Evolutionary conservation across 352 stramenopile genomes (phyloP), one percentile per base, ranked within the genome.

Genomic region (Globisporangium paroecandrum): DNA sequence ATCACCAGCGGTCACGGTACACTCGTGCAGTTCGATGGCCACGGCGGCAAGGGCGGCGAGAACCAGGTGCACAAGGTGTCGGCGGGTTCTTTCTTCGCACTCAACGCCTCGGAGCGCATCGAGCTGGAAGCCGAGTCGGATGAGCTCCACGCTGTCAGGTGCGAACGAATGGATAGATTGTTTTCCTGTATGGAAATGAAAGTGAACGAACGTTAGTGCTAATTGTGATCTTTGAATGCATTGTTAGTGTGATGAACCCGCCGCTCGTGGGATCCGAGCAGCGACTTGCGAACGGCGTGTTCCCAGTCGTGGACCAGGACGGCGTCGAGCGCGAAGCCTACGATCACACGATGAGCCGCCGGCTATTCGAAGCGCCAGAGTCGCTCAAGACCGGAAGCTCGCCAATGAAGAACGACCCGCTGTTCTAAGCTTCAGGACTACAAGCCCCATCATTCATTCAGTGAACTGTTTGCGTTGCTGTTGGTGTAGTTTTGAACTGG

Each of bases 321-420:
- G 83, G 83, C 62, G 69, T 89, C 64, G 75, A 81, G 65, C 79
- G 77, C 32, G 76, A 91, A 60, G 77, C 69, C 49, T 91, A 84
- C 64, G 81, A 82, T 58, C 70, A 89, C 62, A 65, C 58, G 29
- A 58, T 70, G 29, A 78, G 87, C 47, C 69, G 75, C n/a, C 77
- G 83, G 13, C 73, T 94, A n/a, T 92, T 90, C 58, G 81, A 89
- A 27, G 78, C 82, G 1, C 85, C 85, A 22, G 83, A 90, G 72
- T 91, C 85, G 18, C 75, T 94, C 55, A 89, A 91, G 69, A 82
- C 78, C 25, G 85, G 85, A 41, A 91, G 83, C 72, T 80, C 79
- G 41, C 82, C 82, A 4, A 91, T 94, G 83, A 93, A 89, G 68
- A 82, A 93, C 66, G 83, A 93, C 64, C 85, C 85, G 58, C 73